A percentile compares a stretch with the other conserved stretches of the same genome.
These are phyloP conservation scores for Globisporangium recalcitrans DNA, from an alignment of 352 stramenopile species.

Conservation along the genomic window DNA sequence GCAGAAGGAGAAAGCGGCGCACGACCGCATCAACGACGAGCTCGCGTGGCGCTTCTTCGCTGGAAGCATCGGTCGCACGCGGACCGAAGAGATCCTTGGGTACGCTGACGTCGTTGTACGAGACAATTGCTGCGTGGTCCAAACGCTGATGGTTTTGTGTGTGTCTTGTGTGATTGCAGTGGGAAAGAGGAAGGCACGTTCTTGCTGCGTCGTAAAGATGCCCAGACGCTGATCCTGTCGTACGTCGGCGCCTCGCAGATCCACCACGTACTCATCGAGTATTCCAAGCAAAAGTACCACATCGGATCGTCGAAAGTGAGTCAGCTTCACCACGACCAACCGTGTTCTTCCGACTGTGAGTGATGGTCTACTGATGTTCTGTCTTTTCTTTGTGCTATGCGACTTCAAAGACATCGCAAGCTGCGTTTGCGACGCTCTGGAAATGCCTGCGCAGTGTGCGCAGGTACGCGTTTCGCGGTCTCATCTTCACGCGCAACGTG, in stretches of 20 bases:
- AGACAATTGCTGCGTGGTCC: no score
- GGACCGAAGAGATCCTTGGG: slow-evolving; percentile 63
- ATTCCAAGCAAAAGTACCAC: slow-evolving; percentile 59
- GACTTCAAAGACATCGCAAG: slow-evolving; percentile 36
- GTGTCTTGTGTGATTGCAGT: slow-evolving; percentile 10
- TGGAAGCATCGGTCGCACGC: slow-evolving; percentile 64
- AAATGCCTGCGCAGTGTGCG: slow-evolving; percentile 77
- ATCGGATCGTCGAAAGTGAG: slow-evolving; percentile 72
- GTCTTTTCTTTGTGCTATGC: background rate
- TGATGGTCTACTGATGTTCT: background rate
- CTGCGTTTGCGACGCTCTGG: slow-evolving; percentile 59
- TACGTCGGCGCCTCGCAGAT: slow-evolving; percentile 60
- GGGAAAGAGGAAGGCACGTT: slow-evolving; percentile 69
- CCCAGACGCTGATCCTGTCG: slow-evolving; percentile 77
- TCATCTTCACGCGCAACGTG: slow-evolving; percentile 66
- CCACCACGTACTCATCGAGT: slow-evolving; percentile 84
- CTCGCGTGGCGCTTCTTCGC: slow-evolving; percentile 78
- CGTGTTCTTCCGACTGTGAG: background rate
- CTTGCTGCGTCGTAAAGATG: slow-evolving; percentile 74
- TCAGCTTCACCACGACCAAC: background rate
- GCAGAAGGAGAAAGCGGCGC: slow-evolving; percentile 31
- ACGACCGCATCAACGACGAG: slow-evolving; percentile 47
- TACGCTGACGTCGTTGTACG: slow-evolving; percentile 23
- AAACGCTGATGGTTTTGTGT: background rate
- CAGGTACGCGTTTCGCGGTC: slow-evolving; percentile 65